Base-by-base conservation (phyloP, 106 monocot genomes). In the Allium cepa region DNA sequence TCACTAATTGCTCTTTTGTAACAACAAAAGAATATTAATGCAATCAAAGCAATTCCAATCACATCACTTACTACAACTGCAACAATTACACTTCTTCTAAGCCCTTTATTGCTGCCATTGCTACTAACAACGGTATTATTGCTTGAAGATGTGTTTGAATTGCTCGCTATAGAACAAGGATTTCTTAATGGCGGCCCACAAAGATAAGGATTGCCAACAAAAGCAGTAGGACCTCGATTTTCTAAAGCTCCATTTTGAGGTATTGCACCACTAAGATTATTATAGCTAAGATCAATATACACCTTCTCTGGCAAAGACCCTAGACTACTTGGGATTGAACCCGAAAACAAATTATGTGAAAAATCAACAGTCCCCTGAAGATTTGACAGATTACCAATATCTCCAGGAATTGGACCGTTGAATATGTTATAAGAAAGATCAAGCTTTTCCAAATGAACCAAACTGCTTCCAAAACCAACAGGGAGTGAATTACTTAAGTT, bases 131-230 rank as follows among this genome's bases (percentile, higher is more conserved):
- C 57, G 0, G 17, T 50, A 1, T 62, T 26, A 22, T 36, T 68
- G 0, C 14, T 8, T 2, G 49, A 73, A 3, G 74, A 59, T 27
- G 83, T 62, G 8, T 79, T 36, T 16, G 50, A 62, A 60, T 71
- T 78, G 46, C 46, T 53, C 4, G 84, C 79, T 9, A 82, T 57
- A 63, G 79, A 67, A 72, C 90, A 90, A 3, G 80, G 76, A 49
- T 85, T 75, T 80, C 88, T 91, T 75, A 95, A 71, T 10, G 88
- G 95, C 10, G 95, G 83, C 10, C 91, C 95, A 59, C 91, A 91
- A 15, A 95, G 88, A 4, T 72, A 74, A 1, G 95, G 91, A 66
- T 95, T 95, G 11, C 95, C 95, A 15, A 88, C 60, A 70, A 95
- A 91, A 28, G 91, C 95, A 14, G 87, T 90, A 7, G 95, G 90